These are phyloP conservation scores for Rosa rugosa DNA, from an alignment of 306 rosid genomes.

Conservation along the genomic window DNA sequence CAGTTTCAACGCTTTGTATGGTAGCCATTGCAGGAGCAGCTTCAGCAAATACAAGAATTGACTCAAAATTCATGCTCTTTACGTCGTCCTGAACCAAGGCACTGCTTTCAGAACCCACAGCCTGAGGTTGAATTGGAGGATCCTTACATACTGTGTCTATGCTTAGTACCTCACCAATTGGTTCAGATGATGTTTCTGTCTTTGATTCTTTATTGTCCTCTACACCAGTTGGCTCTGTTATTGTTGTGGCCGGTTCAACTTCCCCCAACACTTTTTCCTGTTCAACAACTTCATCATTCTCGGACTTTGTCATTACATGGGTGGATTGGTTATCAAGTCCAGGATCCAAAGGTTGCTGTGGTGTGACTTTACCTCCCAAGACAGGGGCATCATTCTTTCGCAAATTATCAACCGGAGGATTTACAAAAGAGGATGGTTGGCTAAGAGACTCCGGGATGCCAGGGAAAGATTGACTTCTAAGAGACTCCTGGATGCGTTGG, in stretches of 20 bases:
- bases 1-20: conserved; percentile 16
- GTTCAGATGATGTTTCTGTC: conserved; percentile 31
- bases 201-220: conserved; percentile 26
- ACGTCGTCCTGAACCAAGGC: conserved; percentile 29
- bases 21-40: conserved; percentile 9
- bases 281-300: conserved; percentile 28
- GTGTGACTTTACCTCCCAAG: conserved; percentile 29
- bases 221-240: conserved; percentile 34
- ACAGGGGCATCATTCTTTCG: conserved; percentile 21
- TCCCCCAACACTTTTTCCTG: conserved; percentile 29
- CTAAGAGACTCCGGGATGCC: background rate
- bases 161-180: conserved; percentile 23
- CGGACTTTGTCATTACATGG: conserved; percentile 14
- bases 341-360: conserved; percentile 23
- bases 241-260: conserved; percentile 24
- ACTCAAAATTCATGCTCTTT: conserved; percentile 31
- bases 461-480: conserved; percentile 1
- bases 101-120: conserved; percentile 27
- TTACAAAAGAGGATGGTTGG: conserved; percentile 6
- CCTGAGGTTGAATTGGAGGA: conserved; percentile 29
- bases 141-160: conserved; percentile 22
- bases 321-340: conserved; percentile 25
- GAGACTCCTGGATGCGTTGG: background rate
- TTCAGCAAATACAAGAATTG: conserved; percentile 38
- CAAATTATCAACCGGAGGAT: conserved; percentile 13